Percentiles rank a stretch among this genome's conserved stretches.
phyloP scores from a whole-genome alignment of 2,329 filamentous ascomycete genomes.

The Xylariaceae sp. region DNA sequence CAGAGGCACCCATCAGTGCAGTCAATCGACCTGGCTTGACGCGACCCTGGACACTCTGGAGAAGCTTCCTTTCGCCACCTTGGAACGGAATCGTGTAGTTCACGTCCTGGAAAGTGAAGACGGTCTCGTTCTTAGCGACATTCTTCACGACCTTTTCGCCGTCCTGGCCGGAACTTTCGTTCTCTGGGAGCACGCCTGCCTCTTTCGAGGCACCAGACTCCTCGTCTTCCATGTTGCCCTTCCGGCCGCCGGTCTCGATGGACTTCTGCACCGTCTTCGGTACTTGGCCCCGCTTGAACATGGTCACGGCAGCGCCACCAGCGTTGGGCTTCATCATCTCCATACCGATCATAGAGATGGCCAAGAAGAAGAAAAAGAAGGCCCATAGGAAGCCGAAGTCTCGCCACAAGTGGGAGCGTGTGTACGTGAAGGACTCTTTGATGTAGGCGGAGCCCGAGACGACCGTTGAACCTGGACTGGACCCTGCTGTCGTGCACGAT shows the following conservation, averaged over 20 bases:
- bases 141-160: conserved; percentile 35
- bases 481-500: conserved; percentile 56
- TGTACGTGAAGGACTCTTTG: conserved; percentile 49
- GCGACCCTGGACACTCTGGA: conserved; percentile 78
- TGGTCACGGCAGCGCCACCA: conserved; percentile 54
- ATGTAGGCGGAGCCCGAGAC: conserved; percentile 56
- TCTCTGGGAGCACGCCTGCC: conserved; percentile 14
- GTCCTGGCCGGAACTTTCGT: conserved; percentile 11
- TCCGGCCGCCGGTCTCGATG: conserved; percentile 47
- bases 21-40: conserved; percentile 78
- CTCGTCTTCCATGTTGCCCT: conserved; percentile 45
- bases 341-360: conserved; percentile 33
- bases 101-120: conserved; percentile 50
- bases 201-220: conserved; percentile 44
- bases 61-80: conserved; percentile 60
- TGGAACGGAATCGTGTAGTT: conserved; percentile 52
- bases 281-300: conserved; percentile 60
- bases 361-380: conserved; percentile 45
- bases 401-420: conserved; percentile 55
- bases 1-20: conserved; percentile 65
- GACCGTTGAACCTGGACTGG: conserved; percentile 42
- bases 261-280: conserved; percentile 54
- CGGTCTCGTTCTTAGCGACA: conserved; percentile 57
- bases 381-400: conserved; percentile 49
- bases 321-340: conserved; percentile 55